Evolutionary conservation across 306 rosid species (phyloP).

Genomic region (Betula pendula): DNA sequence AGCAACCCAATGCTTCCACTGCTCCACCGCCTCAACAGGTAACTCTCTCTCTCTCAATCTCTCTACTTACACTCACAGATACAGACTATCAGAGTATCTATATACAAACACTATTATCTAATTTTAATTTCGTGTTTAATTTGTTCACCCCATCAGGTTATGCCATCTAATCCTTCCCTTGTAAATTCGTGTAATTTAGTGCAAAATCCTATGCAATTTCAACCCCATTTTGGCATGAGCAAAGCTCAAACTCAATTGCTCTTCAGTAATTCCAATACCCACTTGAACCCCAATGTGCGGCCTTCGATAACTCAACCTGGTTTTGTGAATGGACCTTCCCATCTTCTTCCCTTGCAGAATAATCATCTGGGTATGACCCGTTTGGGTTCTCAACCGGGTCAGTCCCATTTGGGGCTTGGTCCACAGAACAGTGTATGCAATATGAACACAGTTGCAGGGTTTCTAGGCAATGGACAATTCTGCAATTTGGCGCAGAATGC

Average conservation of each 20-base stretch:
- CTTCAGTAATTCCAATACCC: slow-evolving; percentile 31
- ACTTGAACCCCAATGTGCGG: slow-evolving; percentile 23
- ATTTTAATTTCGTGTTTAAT: background rate
- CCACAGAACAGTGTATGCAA: slow-evolving; percentile 40
- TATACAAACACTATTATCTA: background rate
- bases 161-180: slow-evolving; percentile 14
- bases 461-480: slow-evolving; percentile 47
- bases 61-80: too few relatives aligned
- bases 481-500: slow-evolving; percentile 41
- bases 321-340: slow-evolving; percentile 39
- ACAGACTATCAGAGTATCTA: background rate
- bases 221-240: slow-evolving; percentile 42
- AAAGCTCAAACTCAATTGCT: slow-evolving; percentile 37
- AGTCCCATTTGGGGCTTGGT: slow-evolving; percentile 42
- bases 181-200: slow-evolving; percentile 19
- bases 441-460: slow-evolving; percentile 40
- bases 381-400: slow-evolving; percentile 42
- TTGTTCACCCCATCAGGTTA: slow-evolving; percentile 8
- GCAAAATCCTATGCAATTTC: slow-evolving; percentile 36
- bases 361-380: slow-evolving; percentile 45
- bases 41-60: slow-evolving; percentile 2
- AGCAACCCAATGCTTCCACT: background rate
- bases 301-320: slow-evolving; percentile 43
- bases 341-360: slow-evolving; percentile 44
- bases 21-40: slow-evolving; percentile 36